Evolutionary conservation across 352 stramenopile species (phyloP).

Genomic region (Peronospora farinosa): DNA sequence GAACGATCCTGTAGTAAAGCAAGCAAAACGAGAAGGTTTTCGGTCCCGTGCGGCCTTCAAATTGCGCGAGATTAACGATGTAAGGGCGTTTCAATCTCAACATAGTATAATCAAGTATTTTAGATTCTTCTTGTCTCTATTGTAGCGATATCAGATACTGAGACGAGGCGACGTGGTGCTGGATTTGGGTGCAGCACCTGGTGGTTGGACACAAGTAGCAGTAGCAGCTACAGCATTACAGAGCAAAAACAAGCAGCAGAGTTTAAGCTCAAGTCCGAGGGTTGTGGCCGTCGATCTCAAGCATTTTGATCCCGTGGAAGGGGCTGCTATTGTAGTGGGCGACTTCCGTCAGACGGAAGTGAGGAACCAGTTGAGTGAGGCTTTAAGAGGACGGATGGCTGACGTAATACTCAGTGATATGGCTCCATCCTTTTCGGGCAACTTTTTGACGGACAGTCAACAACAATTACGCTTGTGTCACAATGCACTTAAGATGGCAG

Average conservation of each 20-base stretch:
- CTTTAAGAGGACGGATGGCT: slow-evolving; percentile 39
- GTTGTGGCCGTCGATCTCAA: slow-evolving; percentile 78
- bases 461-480: slow-evolving; percentile 78
- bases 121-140: background rate
- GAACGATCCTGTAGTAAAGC: slow-evolving; percentile 78
- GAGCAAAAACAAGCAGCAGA: slow-evolving; percentile 9
- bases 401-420: slow-evolving; percentile 87
- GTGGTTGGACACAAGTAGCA: slow-evolving; percentile 80
- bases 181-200: slow-evolving; percentile 77
- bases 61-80: slow-evolving; percentile 73
- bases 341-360: slow-evolving; percentile 70
- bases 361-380: slow-evolving; percentile 45
- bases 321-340: slow-evolving; percentile 62
- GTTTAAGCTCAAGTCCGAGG: background rate
- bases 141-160: slow-evolving; percentile 43
- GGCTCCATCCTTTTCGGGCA: slow-evolving; percentile 78
- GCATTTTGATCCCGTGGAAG: slow-evolving; percentile 63
- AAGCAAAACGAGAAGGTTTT: slow-evolving; percentile 77
- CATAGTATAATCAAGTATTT: background rate
- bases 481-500: slow-evolving; percentile 80
- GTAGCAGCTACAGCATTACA: slow-evolving; percentile 43
- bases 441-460: slow-evolving; percentile 68
- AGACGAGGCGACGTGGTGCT: slow-evolving; percentile 60
- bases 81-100: slow-evolving; percentile 6
- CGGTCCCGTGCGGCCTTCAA: slow-evolving; percentile 80